phyloP scores from a whole-genome alignment of 306 rosid species.

The Cucumis sativus region DNA sequence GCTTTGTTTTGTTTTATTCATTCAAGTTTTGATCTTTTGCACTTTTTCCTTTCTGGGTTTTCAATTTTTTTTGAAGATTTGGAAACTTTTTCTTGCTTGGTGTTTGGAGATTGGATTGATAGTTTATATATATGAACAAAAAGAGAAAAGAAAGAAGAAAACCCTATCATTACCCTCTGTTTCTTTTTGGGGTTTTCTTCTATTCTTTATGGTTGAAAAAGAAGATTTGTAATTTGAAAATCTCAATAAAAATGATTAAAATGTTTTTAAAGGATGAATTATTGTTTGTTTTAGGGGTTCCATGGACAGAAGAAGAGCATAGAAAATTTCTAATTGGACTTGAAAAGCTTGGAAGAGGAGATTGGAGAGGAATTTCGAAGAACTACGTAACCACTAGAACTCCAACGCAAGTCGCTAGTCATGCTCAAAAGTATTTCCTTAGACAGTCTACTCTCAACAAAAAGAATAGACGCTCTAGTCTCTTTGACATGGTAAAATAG shows the following conservation, averaged over 20 bases:
- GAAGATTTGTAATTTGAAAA: no score
- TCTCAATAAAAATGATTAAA: not conserved
- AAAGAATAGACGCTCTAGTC: slow-evolving; percentile 76
- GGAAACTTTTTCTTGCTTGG: not conserved
- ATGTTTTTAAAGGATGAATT: not conserved
- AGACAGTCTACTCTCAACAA: slow-evolving; percentile 38
- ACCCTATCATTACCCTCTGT: not conserved
- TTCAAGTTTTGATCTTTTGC: not conserved
- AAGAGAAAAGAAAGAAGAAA: no score
- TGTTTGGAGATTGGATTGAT: not conserved
- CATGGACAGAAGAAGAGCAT: slow-evolving; percentile 97
- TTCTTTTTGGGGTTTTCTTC: not conserved
- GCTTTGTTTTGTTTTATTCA: not conserved
- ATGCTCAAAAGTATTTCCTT: slow-evolving; percentile 86
- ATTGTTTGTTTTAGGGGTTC: slow-evolving; percentile 33
- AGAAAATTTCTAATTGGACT: slow-evolving; percentile 67
- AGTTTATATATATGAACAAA: no score
- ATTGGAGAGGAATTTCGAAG: slow-evolving; percentile 87
- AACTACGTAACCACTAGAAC: slow-evolving; percentile 73
- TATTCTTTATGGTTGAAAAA: not conserved
- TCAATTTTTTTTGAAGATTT: not conserved
- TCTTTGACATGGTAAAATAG: slow-evolving; percentile 43
- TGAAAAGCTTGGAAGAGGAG: slow-evolving; percentile 78
- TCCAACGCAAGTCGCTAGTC: slow-evolving; percentile 94
- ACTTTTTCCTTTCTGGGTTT: not conserved